phyloP scores from a whole-genome alignment of 176 grass and related monocot genomes.

The Guadua angustifolia region DNA sequence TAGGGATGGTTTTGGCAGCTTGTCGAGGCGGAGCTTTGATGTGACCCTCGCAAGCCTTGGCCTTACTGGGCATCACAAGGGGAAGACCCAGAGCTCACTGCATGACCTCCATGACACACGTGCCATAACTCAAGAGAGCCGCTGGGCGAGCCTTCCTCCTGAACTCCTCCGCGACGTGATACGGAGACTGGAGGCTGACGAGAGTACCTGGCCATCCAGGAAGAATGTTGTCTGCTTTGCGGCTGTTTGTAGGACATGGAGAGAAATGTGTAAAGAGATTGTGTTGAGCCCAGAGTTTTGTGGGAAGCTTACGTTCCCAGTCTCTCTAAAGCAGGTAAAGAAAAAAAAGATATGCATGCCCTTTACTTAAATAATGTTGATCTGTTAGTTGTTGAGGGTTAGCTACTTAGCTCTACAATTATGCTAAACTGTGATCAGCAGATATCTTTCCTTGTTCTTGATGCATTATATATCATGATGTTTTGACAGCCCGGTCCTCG shows the following conservation, averaged over 20 bases:
- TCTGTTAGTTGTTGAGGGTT: background rate
- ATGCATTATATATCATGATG: constrained; percentile 27
- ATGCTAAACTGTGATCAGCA: background rate
- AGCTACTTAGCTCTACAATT: background rate
- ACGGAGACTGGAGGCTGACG: constrained; percentile 75
- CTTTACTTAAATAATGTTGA: constrained; percentile 20
- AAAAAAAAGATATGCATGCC: background rate
- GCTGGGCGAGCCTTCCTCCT: constrained; percentile 88
- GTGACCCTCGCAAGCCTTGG: constrained; percentile 80
- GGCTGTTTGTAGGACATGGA: constrained; percentile 95
- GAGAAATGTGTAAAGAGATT: constrained; percentile 97
- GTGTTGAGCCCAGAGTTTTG: constrained; percentile 88
- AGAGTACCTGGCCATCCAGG: constrained; percentile 83
- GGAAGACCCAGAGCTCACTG: constrained; percentile 65
- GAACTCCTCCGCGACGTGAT: constrained; percentile 90
- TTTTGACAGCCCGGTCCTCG: constrained; percentile 87
- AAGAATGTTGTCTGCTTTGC: constrained; percentile 83
- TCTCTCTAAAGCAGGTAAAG: constrained; percentile 96
- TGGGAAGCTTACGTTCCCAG: constrained; percentile 89
- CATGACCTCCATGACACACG: constrained; percentile 58
- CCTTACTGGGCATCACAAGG: constrained; percentile 63
- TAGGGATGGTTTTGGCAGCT: constrained; percentile 81
- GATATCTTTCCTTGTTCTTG: constrained; percentile 30
- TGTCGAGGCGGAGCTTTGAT: constrained; percentile 90
- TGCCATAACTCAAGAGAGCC: constrained; percentile 62